Conservation (phyloP, 345 rosid species). For the Nasturtium officinale region DNA sequence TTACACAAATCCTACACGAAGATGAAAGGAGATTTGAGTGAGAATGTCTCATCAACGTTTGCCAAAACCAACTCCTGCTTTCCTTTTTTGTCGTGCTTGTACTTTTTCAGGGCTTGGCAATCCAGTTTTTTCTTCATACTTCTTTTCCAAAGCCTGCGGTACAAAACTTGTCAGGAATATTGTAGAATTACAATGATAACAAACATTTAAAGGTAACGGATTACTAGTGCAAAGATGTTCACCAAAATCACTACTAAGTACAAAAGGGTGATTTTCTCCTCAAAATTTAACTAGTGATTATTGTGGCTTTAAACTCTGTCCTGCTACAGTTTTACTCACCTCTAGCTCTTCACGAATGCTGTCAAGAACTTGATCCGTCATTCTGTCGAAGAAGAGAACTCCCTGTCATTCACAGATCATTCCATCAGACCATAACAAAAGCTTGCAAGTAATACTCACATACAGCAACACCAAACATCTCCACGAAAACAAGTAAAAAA, state of each 20-base stretch:
- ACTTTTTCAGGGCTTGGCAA: conserved; percentile 75
- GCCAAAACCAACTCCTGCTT: conserved; percentile 86
- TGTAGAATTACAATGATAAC: not conserved
- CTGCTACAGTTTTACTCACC: conserved; percentile 52
- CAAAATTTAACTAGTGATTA: conserved; percentile 1
- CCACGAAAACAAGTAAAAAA: conserved; percentile 18
- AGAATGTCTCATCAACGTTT: conserved; percentile 49
- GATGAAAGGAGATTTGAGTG: conserved; percentile 16
- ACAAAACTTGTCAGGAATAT: conserved; percentile 32
- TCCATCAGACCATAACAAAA: conserved; percentile 18
- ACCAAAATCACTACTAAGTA: conserved; percentile 11
- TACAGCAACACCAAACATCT: conserved; percentile 9
- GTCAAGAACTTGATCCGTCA: conserved; percentile 82
- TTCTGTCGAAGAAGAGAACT: conserved; percentile 82
- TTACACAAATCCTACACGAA: conserved; percentile 25
- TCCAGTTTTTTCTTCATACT: conserved; percentile 78
- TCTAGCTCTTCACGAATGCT: conserved; percentile 61
- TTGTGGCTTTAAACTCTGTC: not conserved
- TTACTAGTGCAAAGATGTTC: conserved; percentile 1
- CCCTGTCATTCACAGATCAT: conserved; percentile 59
- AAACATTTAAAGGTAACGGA: not conserved
- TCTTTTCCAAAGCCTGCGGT: conserved; percentile 75
- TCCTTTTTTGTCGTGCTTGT: conserved; percentile 55
- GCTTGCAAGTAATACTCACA: conserved; percentile 11
- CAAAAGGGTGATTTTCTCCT: conserved; percentile 6